phyloP scores from a whole-genome alignment of 2,329 filamentous ascomycete species.

The Fusarium bactridioides region DNA sequence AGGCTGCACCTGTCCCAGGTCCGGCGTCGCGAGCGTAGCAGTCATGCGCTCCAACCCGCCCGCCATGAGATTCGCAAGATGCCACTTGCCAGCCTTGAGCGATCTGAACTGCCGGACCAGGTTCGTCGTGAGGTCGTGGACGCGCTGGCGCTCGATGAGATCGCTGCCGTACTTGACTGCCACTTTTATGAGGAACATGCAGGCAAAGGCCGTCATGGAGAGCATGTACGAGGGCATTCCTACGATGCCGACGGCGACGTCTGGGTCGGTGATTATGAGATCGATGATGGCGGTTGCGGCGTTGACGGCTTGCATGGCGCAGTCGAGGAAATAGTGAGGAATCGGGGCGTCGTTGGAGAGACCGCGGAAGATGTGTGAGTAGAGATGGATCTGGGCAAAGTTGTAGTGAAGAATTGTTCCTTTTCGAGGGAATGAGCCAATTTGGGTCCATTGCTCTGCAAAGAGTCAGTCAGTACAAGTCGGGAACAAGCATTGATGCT shows the following conservation, averaged over 20 bases:
- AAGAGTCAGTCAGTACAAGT: not conserved
- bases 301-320: conserved; percentile 44
- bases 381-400: conserved; percentile 53
- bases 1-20: not conserved
- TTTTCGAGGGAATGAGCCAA: conserved; percentile 52
- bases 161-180: conserved; percentile 54
- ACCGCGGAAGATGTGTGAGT: conserved; percentile 53
- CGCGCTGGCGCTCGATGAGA: conserved; percentile 50
- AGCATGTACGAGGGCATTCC: conserved; percentile 61
- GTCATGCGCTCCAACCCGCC: conserved; percentile 55
- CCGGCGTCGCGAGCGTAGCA: conserved; percentile 17
- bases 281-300: conserved; percentile 56
- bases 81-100: conserved; percentile 53
- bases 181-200: conserved; percentile 60
- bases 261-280: conserved; percentile 52
- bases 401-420: conserved; percentile 52
- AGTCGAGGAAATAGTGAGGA: conserved; percentile 47
- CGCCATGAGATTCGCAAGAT: conserved; percentile 58
- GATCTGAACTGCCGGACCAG: conserved; percentile 53
- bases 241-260: conserved; percentile 50
- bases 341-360: conserved; percentile 45
- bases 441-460: conserved; percentile 49
- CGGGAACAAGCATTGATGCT: rapidly evolving
- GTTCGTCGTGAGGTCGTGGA: conserved; percentile 50
- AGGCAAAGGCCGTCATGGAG: conserved; percentile 62